phyloP scores from a whole-genome alignment of 345 rosid genomes.

The Eucalyptus curtisii region DNA sequence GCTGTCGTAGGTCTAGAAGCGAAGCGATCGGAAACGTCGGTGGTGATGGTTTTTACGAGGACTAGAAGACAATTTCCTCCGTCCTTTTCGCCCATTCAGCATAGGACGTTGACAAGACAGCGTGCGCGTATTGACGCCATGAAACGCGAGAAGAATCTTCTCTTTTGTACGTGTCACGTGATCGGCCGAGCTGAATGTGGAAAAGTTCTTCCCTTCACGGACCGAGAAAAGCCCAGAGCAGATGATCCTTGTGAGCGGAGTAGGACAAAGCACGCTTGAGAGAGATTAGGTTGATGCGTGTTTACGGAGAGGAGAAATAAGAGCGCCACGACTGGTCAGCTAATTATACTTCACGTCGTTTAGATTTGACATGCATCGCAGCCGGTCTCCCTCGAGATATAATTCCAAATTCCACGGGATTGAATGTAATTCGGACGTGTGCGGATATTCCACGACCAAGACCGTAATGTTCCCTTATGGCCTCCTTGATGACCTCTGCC shows the following conservation, averaged over 20 bases:
- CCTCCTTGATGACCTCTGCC: constrained; percentile 71
- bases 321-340: not conserved
- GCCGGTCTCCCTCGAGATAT: not conserved
- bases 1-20: not conserved
- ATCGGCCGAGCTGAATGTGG: not conserved
- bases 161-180: not conserved
- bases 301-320: not conserved
- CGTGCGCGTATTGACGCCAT: not conserved
- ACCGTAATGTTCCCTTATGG: constrained; percentile 68
- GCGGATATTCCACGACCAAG: not conserved
- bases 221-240: not conserved
- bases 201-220: not conserved
- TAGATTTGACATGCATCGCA: not conserved
- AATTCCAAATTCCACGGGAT: not conserved
- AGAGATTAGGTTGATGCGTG: not conserved
- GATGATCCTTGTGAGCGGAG: not conserved
- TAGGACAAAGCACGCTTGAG: not conserved
- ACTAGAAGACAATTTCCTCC: not conserved
- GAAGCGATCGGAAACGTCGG: not conserved
- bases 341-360: not conserved
- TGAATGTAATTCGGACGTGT: not conserved
- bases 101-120: not conserved
- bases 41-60: not conserved
- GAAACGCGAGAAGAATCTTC: not conserved
- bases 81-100: not conserved